Evolutionary conservation across 176 grass and related monocot genomes (phyloP), one percentile per base, ranked within the genome.

Genomic region (Bolboschoenus planiculmis): DNA sequence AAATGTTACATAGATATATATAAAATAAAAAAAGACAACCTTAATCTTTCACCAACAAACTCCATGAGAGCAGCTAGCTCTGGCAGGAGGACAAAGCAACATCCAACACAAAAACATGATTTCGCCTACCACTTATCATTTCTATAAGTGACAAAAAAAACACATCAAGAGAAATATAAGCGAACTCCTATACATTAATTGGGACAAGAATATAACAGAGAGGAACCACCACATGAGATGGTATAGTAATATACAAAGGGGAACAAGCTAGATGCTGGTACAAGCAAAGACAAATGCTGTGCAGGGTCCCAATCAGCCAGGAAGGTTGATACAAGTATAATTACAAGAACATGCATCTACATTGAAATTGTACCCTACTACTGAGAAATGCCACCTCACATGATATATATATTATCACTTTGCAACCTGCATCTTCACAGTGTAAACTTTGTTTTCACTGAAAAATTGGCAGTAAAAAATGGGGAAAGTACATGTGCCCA

Each of bases 291-390:
- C 72, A 78, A 86, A 80, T 79, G 47, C 27, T 79, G 47, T 66
- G 84, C 18, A 86, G 44, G 30, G 76, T 86, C 84, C 42, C 76
- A 63, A 80, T 86, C 84, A 81, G 58, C 23, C 84, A 86, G 84
- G 84, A 20, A 36, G 57, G 39, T 79, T 79, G 59, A 56, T 65
- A 86, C 30, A 39, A 36, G 44, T 68, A 67, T 80, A 78, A 84
- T 71, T 84, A 74, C 47, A 84, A 56, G 67, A 84, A 58, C 46
- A 73, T 58, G 48, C 67, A 39, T 58, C 47, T 75, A 58, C 67
- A 84, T 42, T 75, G 83, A 72, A 72, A 75, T 3, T 73, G 54
- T 84, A 46, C 54, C 53, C 48, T 84, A 61, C 62, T 82, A 61
- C 79, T 82, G 79, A 30, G 36, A 82, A 81, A 23, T 31, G 79